Evolutionary conservation across 352 stramenopile species (phyloP).

Genomic region (Pythium biforme): DNA sequence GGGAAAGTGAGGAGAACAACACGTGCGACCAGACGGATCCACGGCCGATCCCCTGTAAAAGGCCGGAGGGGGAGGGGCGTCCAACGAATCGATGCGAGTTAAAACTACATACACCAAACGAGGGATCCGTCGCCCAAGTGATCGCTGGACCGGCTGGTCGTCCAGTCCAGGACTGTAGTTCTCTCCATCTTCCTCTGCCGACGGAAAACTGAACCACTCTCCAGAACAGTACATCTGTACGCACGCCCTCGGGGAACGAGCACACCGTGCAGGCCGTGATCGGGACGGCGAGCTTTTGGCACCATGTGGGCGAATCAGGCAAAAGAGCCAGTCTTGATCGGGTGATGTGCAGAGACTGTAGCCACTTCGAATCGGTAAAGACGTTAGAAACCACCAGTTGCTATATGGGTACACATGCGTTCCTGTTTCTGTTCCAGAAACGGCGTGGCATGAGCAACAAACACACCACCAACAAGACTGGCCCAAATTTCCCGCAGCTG

Average conservation of each 20-base stretch:
- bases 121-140: not conserved
- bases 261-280: not conserved
- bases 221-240: not conserved
- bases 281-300: too few relatives aligned
- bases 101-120: too few relatives aligned
- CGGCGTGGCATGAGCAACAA: too few relatives aligned
- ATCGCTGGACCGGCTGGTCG: not conserved
- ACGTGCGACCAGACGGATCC: not conserved
- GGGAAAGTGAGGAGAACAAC: not conserved
- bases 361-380: not conserved
- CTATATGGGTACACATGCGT: not conserved
- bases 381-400: not conserved
- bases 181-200: not conserved
- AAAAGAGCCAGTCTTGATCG: too few relatives aligned
- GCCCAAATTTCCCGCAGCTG: too few relatives aligned
- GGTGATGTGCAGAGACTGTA: slow-evolving; percentile 3
- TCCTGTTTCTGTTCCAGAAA: too few relatives aligned
- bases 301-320: not conserved
- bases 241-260: too few relatives aligned
- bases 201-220: not conserved
- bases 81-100: too few relatives aligned
- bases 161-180: not conserved
- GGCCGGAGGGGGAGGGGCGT: too few relatives aligned
- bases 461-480: too few relatives aligned
- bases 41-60: not conserved